Evolutionary conservation across 116 monocot species (phyloP).

Genomic region (Cymodocea nodosa): DNA sequence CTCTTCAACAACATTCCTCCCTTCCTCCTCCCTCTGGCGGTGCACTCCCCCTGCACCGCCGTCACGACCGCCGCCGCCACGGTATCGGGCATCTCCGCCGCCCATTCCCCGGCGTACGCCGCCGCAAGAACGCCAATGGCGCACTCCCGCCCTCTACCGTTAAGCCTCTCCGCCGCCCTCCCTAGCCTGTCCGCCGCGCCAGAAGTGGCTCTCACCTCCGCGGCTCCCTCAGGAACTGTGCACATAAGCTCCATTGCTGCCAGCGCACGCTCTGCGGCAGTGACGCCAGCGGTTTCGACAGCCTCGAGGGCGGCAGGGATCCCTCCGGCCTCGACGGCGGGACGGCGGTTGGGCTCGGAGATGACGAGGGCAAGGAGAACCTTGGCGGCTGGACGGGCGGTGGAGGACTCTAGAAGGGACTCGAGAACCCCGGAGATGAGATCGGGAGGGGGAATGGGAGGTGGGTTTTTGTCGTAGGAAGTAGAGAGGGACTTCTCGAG

Average conservation of each 20-base stretch:
- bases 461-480: not conserved
- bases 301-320: constrained; percentile 43
- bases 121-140: constrained; percentile 74
- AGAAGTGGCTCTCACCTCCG: constrained; percentile 33
- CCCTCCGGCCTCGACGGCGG: constrained; percentile 58
- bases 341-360: constrained; percentile 42
- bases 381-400: constrained; percentile 70
- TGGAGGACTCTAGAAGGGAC: constrained; percentile 28
- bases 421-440: constrained; percentile 25
- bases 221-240: constrained; percentile 55
- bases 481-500: constrained; percentile 31
- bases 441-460: not conserved
- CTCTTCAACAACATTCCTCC: constrained; percentile 55
- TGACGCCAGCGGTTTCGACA: constrained; percentile 15
- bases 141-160: constrained; percentile 75
- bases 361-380: constrained; percentile 60
- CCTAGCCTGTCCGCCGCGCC: constrained; percentile 30
- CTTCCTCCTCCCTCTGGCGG: constrained; percentile 61
- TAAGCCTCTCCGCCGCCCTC: constrained; percentile 46
- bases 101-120: constrained; percentile 37
- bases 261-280: constrained; percentile 36
- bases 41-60: constrained; percentile 92
- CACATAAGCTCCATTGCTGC: constrained; percentile 81
- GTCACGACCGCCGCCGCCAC: constrained; percentile 57
- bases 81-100: constrained; percentile 42